Evolutionary conservation across 441 rosid species (phyloP).

Genomic region (Gossypium davidsonii): DNA sequence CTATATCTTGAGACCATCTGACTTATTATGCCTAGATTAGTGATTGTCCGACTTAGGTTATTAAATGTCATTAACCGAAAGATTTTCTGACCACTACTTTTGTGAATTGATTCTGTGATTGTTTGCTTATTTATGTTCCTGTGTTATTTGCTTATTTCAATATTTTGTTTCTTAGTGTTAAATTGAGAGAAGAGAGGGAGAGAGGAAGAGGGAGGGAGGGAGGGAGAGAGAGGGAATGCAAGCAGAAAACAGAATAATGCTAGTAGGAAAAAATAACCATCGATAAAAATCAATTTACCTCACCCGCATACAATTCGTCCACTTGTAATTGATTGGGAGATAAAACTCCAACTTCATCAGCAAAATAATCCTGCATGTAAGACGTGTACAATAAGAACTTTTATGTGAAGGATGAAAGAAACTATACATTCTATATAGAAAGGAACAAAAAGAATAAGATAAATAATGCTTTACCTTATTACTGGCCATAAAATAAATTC

Average conservation of each 20-base stretch:
- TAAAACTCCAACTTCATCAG: constrained; percentile 90
- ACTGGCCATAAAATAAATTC: constrained; percentile 89
- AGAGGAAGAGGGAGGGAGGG: neutral
- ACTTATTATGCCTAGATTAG: too few relatives aligned
- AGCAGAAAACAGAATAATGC: neutral
- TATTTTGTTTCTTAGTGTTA: too few relatives aligned
- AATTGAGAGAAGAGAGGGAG: too few relatives aligned
- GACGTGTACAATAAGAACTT: constrained; percentile 8
- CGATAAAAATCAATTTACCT: constrained; percentile 45
- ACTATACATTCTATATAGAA: neutral
- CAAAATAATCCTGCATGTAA: constrained; percentile 69
- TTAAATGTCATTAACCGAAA: too few relatives aligned
- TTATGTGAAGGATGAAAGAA: neutral
- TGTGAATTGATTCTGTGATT: too few relatives aligned
- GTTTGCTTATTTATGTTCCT: too few relatives aligned
- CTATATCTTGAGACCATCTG: too few relatives aligned
- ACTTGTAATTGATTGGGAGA: constrained; percentile 94
- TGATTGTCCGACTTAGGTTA: too few relatives aligned
- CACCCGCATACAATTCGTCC: constrained; percentile 85
- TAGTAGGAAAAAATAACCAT: neutral
- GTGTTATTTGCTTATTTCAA: too few relatives aligned
- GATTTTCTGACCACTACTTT: too few relatives aligned
- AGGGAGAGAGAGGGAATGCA: neutral
- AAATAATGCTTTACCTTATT: constrained; percentile 46
- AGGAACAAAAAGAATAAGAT: neutral